Evolutionary conservation across 306 rosid genomes (phyloP).

Genomic region (Cicer chorassanicum): DNA sequence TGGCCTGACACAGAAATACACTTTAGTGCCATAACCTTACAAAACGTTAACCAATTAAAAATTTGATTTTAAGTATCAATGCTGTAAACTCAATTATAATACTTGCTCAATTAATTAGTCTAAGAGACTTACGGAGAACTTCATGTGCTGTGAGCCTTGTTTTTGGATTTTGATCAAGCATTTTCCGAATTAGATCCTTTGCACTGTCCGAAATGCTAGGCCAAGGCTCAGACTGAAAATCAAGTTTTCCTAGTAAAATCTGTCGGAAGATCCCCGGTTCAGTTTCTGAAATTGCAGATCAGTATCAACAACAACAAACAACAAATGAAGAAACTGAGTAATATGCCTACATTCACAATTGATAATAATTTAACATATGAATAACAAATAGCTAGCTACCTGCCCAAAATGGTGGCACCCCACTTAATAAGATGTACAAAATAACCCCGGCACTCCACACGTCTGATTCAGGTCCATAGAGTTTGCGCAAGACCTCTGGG

Average conservation of each 20-base stretch:
- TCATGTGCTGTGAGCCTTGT: conserved; percentile 60
- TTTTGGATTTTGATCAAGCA: conserved; percentile 65
- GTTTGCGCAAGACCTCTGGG: conserved; percentile 71
- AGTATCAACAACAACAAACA: conserved; percentile 33
- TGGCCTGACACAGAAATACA: conserved; percentile 55
- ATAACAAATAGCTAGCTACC: conserved; percentile 48
- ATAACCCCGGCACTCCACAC: conserved; percentile 78
- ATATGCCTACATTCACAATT: conserved; percentile 15
- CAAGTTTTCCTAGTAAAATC: conserved; percentile 59
- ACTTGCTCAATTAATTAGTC: conserved; percentile 9
- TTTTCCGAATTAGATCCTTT: conserved; percentile 63
- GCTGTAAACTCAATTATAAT: neutral
- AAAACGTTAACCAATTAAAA: conserved; percentile 3
- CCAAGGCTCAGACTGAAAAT: conserved; percentile 73
- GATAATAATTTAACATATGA: conserved; percentile 39
- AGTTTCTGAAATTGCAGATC: conserved; percentile 50
- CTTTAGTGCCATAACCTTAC: conserved; percentile 35
- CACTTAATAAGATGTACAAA: conserved; percentile 65
- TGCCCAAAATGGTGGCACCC: conserved; percentile 79
- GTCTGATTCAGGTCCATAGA: conserved; percentile 67
- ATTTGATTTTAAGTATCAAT: conserved; percentile 4
- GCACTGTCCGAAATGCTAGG: conserved; percentile 67
- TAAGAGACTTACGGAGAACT: conserved; percentile 56
- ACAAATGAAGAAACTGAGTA: conserved; percentile 36
- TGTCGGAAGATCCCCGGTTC: conserved; percentile 63